These are phyloP conservation scores for Penicillium palitans DNA, from an alignment of 2,329 filamentous ascomycete genomes.

Conservation along the genomic window DNA sequence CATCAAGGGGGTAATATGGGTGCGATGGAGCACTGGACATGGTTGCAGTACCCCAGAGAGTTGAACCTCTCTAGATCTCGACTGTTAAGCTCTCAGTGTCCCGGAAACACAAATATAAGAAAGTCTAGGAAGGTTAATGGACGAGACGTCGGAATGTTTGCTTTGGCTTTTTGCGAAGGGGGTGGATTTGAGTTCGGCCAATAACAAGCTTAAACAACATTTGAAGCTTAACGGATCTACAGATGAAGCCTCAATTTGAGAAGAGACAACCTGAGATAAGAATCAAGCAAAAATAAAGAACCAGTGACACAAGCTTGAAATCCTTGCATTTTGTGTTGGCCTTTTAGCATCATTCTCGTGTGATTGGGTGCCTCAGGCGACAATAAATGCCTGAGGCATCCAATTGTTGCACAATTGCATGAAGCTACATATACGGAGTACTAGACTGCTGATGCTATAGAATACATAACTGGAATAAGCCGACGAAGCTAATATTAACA, in stretches of 20 bases:
- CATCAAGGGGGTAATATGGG: constrained; percentile 70
- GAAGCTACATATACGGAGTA: not conserved
- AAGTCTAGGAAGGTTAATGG: not conserved
- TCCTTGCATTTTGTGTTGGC: not conserved
- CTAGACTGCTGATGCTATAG: not conserved
- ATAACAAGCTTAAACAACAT: constrained; percentile 1
- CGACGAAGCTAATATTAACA: not conserved
- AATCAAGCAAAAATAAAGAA: not conserved
- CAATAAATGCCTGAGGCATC: not conserved
- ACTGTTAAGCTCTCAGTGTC: not conserved
- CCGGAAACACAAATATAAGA: not conserved
- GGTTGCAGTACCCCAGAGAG: not conserved
- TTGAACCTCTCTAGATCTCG: not conserved
- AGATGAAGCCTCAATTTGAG: not conserved
- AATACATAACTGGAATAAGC: too few species aligned
- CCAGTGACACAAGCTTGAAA: not conserved
- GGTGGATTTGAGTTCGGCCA: constrained; percentile 7
- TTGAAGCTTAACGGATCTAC: too few species aligned
- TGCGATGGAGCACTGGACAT: constrained; percentile 43
- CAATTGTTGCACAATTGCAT: not conserved
- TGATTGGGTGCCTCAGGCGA: not conserved
- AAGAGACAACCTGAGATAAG: not conserved
- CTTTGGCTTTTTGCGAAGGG: not conserved
- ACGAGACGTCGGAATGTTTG: not conserved
- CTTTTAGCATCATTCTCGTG: not conserved